Percentiles rank a stretch among this genome's conserved stretches.
These are phyloP conservation scores for Colletotrichum sp. DNA, from an alignment of 2,329 filamentous ascomycete species.

Conservation along the genomic window DNA sequence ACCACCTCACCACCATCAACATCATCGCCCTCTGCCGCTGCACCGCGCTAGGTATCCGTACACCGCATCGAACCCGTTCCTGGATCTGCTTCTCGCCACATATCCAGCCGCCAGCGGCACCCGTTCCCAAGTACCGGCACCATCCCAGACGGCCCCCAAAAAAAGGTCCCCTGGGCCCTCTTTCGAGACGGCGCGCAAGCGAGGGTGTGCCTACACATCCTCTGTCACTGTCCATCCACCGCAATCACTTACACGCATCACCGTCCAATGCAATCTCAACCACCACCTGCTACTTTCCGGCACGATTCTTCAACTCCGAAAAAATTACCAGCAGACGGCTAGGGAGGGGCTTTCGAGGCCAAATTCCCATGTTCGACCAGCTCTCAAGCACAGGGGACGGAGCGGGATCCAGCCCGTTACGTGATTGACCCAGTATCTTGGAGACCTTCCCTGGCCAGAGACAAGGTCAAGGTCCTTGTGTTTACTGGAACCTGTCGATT, in stretches of 20 bases:
- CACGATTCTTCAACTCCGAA: background rate
- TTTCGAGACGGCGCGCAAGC: background rate
- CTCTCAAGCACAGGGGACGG: conserved; percentile 14
- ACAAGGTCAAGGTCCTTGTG: conserved; percentile 3
- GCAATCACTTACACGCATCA: conserved; percentile 8
- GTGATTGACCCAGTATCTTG: conserved; percentile 20
- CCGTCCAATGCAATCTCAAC: background rate
- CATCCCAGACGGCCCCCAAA: background rate
- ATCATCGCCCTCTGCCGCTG: background rate
- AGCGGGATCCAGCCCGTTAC: conserved; percentile 17
- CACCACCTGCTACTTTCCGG: background rate
- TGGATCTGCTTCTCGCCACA: conserved; percentile 7
- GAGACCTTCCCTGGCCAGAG: background rate
- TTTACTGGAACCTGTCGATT: background rate
- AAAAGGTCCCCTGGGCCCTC: background rate
- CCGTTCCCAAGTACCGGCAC: background rate
- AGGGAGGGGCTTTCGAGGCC: background rate
- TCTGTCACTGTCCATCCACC: background rate
- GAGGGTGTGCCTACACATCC: background rate
- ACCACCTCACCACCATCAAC: background rate
- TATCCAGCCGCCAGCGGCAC: background rate
- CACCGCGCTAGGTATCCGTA: background rate
- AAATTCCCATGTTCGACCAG: background rate
- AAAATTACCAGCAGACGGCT: background rate
- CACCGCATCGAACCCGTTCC: conserved; percentile 4